Base-by-base conservation (phyloP, 108 stramenopile species). In the Skeletonema menzelii region DNA sequence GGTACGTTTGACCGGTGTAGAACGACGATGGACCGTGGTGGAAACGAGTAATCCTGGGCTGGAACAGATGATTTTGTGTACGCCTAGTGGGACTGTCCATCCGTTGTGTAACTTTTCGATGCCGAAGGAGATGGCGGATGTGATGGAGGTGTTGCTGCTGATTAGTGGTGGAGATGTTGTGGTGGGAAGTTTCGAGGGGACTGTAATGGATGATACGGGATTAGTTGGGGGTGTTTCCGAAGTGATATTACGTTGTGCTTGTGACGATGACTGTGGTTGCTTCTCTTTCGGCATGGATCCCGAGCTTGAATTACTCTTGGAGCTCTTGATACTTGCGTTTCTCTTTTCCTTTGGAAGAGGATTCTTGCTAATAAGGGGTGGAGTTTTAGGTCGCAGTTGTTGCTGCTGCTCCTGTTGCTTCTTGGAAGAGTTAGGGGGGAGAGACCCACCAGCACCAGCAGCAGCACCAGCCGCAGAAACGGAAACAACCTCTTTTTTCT, bases 1-100 rank as follows among this genome's bases (percentile, higher is more conserved):
- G 12, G 53, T 65, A 28, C 63, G 31, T 57, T 75, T 7, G 12
- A 75, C 57, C 4, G 73, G 56, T 13, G 44, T 59, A 0, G 67
- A 68, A 11, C 67, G 28, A 35, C 75, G 66, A 42, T 76, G 75
- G 1, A 76, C 40, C 1, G 67, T 59, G 34, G 59, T 35, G n/a
- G 75, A 62, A n/a, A 76, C 67, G 17, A 27, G 12, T 12, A 76
- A 46, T 40, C 75, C 75, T 28, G 75, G 73, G 22, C 40, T n/a
- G 44, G 60, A 38, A 17, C 65, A 76, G 34, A 76, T 31, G 4
- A 76, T 20, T 42, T 76, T 76, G 34, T 76, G 65, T 12, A 76
- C 75, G 17, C 75, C 75, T 11, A 76, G 42, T 40, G 56, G 75
- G 12, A 66, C 75, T 5, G 59, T 37, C 75, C 75, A 76, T 68